Evolutionary conservation across 2,329 filamentous ascomycete genomes (phyloP), one percentile per base, ranked within the genome.

Genomic region (Curvularia hawaiiensis): DNA sequence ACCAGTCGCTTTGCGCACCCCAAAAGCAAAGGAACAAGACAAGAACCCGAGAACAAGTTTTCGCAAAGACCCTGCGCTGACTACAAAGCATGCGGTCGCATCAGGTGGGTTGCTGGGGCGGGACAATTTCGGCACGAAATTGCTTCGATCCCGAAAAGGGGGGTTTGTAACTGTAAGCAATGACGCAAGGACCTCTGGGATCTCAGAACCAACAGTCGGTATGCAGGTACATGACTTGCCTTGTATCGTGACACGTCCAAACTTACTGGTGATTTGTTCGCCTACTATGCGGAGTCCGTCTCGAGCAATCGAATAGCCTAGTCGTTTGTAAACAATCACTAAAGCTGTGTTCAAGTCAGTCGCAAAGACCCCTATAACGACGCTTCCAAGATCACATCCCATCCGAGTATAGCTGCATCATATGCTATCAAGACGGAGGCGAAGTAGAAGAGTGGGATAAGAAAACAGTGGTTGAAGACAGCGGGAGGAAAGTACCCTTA

Each of bases 151-250:
- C 47, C 47, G 30, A 33, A 16, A 20, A 16, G 35, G 16, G 22
- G 35, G 14, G 8, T 5, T 11, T 44, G 16, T 28, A 44, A 12
- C 20, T 38, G 20, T 38, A 26, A 50, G 35, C 47, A 50, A 28
- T 50, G n/a, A 40, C 24, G 35, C 35, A 50, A 50, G 33, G 41
- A 24, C 41, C 41, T 28, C 12, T 3, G 14, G 14, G 24, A 28
- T 44, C 41, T 44, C 41, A 11, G 28, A 44, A 16, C 12, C 3
- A 43, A 16, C 22, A 6, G 20, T 43, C 22, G 40, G 11, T 44
- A 47, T 35, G 30, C 45, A 35, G 45, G 30, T 33, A 31, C 33
- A 35, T 31, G 44, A 33, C 44, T 46, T 46, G 44, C 33, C n/a
- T 33, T 11, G 26, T 16, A 30, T 20, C 3, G 10, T 22, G 44